Conservation (phyloP, 2,329 filamentous ascomycete species). For the Akanthomyces lecanii region DNA sequence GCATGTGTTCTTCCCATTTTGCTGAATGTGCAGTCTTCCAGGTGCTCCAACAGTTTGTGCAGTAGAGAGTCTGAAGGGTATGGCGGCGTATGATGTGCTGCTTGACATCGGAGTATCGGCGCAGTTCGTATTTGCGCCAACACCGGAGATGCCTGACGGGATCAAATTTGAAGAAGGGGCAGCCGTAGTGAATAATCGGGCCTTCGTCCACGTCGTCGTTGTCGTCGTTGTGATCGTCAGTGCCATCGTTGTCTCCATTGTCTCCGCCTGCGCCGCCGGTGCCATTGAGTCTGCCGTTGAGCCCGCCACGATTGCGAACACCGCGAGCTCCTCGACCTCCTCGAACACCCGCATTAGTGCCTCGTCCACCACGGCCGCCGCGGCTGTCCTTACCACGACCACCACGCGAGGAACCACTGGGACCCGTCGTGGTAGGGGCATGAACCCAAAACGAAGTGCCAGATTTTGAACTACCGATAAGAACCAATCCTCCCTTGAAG, state of each 20-base stretch:
- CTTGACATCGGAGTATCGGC: conserved; percentile 2
- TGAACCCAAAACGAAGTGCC: neutral
- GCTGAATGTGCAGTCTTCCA: neutral
- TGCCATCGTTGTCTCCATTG: neutral
- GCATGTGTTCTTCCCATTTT: neutral
- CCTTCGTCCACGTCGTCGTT: neutral
- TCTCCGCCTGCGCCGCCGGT: neutral
- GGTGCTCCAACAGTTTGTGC: conserved; percentile 3
- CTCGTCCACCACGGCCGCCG: neutral
- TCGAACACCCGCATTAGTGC: neutral
- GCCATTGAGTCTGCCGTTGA: neutral
- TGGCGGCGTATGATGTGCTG: conserved; percentile 10
- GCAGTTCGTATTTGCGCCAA: conserved; percentile 8
- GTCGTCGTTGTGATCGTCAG: neutral
- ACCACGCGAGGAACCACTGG: neutral
- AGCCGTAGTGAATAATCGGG: neutral
- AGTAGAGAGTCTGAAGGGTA: neutral
- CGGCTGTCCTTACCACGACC: neutral
- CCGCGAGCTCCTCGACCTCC: neutral
- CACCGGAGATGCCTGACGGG: neutral
- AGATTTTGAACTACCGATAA: neutral
- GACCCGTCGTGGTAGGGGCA: neutral
- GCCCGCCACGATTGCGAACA: neutral
- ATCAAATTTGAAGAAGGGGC: conserved; percentile 12
- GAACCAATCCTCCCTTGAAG: neutral